Percentiles rank a stretch among this genome's conserved stretches.
phyloP scores from a whole-genome alignment of 2,329 filamentous ascomycete genomes.

The Geosmithia flava region DNA sequence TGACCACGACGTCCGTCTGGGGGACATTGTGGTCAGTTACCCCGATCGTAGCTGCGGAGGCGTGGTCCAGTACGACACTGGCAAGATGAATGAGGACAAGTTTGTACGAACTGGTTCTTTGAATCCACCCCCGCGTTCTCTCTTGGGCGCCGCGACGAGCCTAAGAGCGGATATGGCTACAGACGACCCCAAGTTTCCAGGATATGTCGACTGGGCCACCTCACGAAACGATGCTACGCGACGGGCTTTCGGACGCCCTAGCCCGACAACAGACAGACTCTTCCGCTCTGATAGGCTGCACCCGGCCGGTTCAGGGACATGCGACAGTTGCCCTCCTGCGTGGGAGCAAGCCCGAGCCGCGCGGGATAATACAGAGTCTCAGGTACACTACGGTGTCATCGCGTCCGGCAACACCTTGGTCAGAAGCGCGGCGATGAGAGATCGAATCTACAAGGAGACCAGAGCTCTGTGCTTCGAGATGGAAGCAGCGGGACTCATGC shows the following conservation, averaged over 20 bases:
- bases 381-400: slow-evolving; percentile 8
- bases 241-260: background rate
- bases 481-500: slow-evolving; percentile 5
- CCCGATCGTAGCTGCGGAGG: background rate
- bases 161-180: background rate
- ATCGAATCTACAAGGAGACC: background rate
- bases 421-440: slow-evolving; percentile 6
- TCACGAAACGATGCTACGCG: background rate
- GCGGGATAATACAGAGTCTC: background rate
- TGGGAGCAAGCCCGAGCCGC: background rate
- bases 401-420: slow-evolving; percentile 19
- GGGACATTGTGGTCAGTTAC: slow-evolving; percentile 11
- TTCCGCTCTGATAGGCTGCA: background rate
- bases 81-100: background rate
- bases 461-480: slow-evolving; percentile 7
- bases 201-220: background rate
- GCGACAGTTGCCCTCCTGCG: background rate
- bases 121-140: slow-evolving; percentile 2
- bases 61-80: slow-evolving; percentile 4
- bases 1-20: slow-evolving; percentile 18
- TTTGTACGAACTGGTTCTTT: slow-evolving; percentile 7
- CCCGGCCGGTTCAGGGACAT: background rate
- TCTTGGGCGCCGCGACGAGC: background rate
- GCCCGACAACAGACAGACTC: background rate
- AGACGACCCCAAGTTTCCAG: background rate